Evolutionary conservation across 2,329 filamentous ascomycete species (phyloP).

Genomic region (Alternaria viburni): DNA sequence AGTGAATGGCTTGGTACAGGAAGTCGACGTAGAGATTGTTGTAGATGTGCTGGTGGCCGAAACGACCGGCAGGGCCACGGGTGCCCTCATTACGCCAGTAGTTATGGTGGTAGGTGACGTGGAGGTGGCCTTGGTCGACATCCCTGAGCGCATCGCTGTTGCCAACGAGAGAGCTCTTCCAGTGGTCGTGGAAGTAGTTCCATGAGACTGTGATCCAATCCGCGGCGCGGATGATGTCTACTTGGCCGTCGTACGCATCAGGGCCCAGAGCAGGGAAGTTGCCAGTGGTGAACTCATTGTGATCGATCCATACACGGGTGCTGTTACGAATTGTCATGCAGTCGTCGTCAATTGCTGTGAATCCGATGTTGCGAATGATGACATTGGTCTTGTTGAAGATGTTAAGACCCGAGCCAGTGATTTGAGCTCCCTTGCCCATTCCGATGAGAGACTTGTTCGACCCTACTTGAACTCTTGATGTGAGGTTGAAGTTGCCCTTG

Average conservation of each 20-base stretch:
- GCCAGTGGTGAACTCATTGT: conserved; percentile 69
- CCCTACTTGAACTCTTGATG: conserved; percentile 52
- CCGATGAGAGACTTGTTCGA: conserved; percentile 53
- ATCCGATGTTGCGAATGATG: conserved; percentile 68
- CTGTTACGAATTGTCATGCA: conserved; percentile 65
- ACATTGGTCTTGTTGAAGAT: conserved; percentile 63
- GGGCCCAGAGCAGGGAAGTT: conserved; percentile 64
- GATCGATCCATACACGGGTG: conserved; percentile 68
- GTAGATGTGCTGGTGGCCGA: conserved; percentile 69
- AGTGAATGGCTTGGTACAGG: conserved; percentile 51
- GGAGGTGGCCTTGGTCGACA: conserved; percentile 67
- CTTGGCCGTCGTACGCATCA: conserved; percentile 68
- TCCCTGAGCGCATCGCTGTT: conserved; percentile 64
- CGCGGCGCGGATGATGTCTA: conserved; percentile 67
- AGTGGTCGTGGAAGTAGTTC: conserved; percentile 64
- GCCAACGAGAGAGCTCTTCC: conserved; percentile 66
- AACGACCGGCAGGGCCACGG: conserved; percentile 67
- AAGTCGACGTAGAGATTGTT: conserved; percentile 56
- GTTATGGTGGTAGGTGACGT: conserved; percentile 72
- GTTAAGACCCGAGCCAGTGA: conserved; percentile 57
- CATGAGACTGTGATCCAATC: conserved; percentile 66
- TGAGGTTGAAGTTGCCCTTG: conserved; percentile 52
- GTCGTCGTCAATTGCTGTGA: conserved; percentile 65
- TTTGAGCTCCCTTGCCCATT: conserved; percentile 50
- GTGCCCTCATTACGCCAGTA: conserved; percentile 69